Conservation (phyloP, 2,329 filamentous ascomycete genomes). For the Botrytis squamosa region DNA sequence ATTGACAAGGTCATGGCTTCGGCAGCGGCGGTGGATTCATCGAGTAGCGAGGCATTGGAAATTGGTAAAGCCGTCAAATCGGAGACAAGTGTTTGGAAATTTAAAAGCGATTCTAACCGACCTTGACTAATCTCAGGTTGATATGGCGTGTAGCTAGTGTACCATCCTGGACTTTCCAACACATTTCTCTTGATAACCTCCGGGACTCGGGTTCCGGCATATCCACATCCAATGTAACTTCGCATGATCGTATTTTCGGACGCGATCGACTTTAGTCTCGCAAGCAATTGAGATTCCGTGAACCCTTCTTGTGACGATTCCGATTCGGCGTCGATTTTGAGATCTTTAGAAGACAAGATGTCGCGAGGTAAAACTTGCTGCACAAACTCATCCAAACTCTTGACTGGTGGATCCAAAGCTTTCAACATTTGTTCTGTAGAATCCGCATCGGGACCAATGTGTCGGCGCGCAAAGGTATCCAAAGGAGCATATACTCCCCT, state of each 20-base stretch:
- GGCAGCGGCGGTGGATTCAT: conserved; percentile 88
- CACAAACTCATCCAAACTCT: conserved; percentile 78
- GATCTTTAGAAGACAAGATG: conserved; percentile 66
- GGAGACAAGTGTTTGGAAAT: conserved; percentile 91
- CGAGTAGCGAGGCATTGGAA: conserved; percentile 85
- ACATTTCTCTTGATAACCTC: conserved; percentile 91
- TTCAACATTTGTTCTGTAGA: conserved; percentile 77
- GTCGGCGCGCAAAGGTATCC: conserved; percentile 69
- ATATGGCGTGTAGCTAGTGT: conserved; percentile 96
- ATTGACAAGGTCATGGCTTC: conserved; percentile 95
- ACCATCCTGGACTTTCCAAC: conserved; percentile 92
- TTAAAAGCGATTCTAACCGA: conserved; percentile 84
- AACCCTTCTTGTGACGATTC: conserved; percentile 34
- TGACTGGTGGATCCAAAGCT: conserved; percentile 69
- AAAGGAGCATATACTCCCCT: conserved; percentile 46
- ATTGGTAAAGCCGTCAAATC: conserved; percentile 86
- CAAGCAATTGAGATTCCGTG: conserved; percentile 59
- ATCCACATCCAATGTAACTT: conserved; percentile 82
- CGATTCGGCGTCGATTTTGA: conserved; percentile 54
- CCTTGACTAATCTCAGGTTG: conserved; percentile 97
- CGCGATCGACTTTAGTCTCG: conserved; percentile 53
- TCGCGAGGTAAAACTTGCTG: conserved; percentile 78
- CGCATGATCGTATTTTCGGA: conserved; percentile 59
- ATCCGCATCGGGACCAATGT: conserved; percentile 77
- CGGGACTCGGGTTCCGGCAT: conserved; percentile 82